These are phyloP conservation scores for Ophiostoma perfectum DNA, from an alignment of 2,329 filamentous ascomycete species.

Conservation along the genomic window DNA sequence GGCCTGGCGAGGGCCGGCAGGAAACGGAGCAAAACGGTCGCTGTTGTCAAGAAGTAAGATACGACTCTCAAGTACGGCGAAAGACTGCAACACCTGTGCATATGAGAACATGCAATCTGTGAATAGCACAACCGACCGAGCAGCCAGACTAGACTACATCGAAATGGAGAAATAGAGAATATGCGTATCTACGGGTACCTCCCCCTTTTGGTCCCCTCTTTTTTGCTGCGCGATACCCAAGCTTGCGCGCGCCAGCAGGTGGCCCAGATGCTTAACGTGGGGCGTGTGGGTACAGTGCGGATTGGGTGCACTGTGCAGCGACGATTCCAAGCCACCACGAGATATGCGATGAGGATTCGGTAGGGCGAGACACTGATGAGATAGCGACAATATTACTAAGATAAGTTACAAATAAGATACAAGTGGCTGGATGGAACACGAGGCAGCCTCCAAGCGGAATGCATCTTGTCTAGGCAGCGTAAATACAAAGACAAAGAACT, in stretches of 20 bases:
- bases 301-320: not conserved
- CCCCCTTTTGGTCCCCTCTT: constrained; percentile 14
- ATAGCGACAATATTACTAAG: not conserved
- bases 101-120: not conserved
- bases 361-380: no score
- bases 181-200: not conserved
- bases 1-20: not conserved
- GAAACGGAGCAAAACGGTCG: not conserved
- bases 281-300: constrained; percentile 9
- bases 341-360: not conserved
- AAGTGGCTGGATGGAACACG: not conserved
- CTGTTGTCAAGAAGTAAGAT: not conserved
- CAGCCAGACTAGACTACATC: not conserved
- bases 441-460: constrained; percentile 3
- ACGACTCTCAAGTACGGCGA: not conserved
- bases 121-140: not conserved
- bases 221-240: constrained; percentile 15
- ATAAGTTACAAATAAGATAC: not conserved
- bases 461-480: not conserved
- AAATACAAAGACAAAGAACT: not conserved
- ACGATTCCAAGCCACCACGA: not conserved
- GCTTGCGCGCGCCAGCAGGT: constrained; percentile 12
- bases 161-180: not conserved
- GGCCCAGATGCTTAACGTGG: constrained; percentile 11
- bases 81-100: not conserved